Percentiles rank a stretch among this genome's conserved stretches.
These are phyloP conservation scores for Endothia cerciana DNA, from an alignment of 2,329 filamentous ascomycete species.

Conservation along the genomic window DNA sequence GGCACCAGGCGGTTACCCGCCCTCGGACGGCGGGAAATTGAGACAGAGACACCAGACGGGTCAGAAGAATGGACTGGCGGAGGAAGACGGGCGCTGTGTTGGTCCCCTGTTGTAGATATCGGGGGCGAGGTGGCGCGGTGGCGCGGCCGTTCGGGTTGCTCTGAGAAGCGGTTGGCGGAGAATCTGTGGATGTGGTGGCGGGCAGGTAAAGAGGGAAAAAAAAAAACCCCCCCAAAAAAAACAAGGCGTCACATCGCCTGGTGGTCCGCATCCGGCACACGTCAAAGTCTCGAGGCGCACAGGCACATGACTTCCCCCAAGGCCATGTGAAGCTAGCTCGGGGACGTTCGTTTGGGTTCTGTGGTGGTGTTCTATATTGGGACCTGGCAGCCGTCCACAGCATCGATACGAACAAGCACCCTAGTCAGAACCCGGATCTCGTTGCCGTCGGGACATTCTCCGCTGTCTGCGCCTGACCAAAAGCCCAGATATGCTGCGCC, in stretches of 20 bases:
- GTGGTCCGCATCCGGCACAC: not conserved
- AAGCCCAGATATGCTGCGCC: not conserved
- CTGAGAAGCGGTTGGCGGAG: too few relatives aligned
- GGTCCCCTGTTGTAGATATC: not conserved
- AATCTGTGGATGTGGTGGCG: too few relatives aligned
- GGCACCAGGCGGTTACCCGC: not conserved
- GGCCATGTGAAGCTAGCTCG: not conserved
- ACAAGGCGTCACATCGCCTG: not conserved
- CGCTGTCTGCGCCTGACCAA: not conserved
- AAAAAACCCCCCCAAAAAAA: too few relatives aligned
- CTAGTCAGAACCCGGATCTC: not conserved
- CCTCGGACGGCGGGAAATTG: not conserved
- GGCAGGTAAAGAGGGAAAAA: too few relatives aligned
- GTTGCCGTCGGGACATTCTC: not conserved
- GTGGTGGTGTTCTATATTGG: too few relatives aligned
- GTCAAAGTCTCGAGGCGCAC: not conserved
- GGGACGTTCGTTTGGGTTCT: too few relatives aligned
- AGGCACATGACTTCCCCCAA: not conserved
- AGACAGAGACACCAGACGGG: not conserved
- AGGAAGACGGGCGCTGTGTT: slow-evolving; percentile 2
- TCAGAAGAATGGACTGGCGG: not conserved
- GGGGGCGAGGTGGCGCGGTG: not conserved
- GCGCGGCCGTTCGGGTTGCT: not conserved
- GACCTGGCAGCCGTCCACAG: too few relatives aligned
- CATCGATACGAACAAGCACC: too few relatives aligned